Conservation (phyloP, 306 rosid genomes). For the Hylodesmum podocarpum region DNA sequence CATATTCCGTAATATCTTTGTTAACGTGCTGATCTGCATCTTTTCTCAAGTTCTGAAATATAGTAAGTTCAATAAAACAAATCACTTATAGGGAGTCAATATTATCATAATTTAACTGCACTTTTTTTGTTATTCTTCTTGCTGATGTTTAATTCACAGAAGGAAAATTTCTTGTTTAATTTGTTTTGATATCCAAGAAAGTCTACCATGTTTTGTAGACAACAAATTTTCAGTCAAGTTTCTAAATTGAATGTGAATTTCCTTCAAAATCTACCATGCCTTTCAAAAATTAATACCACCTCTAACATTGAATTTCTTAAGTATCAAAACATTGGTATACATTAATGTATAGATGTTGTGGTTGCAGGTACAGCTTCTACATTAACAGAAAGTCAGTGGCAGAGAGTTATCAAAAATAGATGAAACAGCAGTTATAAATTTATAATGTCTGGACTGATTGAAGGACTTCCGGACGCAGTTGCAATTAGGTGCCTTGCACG, state of each 20-base stretch:
- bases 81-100: not conserved
- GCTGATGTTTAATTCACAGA: conserved; percentile 2
- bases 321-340: not conserved
- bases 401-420: conserved; percentile 41
- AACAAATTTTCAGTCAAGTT: not conserved
- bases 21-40: not conserved
- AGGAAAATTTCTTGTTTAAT: not conserved
- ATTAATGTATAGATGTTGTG: conserved; percentile 26
- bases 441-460: conserved; percentile 86
- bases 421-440: conserved; percentile 46
- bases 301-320: conserved; percentile 6
- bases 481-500: conserved; percentile 91
- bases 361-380: conserved; percentile 34
- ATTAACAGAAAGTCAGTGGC: conserved; percentile 20
- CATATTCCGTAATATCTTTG: not conserved
- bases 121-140: conserved; percentile 15
- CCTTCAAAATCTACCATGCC: not conserved
- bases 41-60: conserved; percentile 2
- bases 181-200: conserved; percentile 18
- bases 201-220: conserved; percentile 10
- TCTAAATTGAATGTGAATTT: not conserved
- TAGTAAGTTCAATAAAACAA: not conserved
- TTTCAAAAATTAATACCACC: conserved; percentile 1
- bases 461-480: conserved; percentile 94
- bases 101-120: conserved; percentile 13